Evolutionary conservation across 2,329 filamentous ascomycete species (phyloP), one percentile per base, ranked within the genome.

Genomic region (Raffaelea arxii): DNA sequence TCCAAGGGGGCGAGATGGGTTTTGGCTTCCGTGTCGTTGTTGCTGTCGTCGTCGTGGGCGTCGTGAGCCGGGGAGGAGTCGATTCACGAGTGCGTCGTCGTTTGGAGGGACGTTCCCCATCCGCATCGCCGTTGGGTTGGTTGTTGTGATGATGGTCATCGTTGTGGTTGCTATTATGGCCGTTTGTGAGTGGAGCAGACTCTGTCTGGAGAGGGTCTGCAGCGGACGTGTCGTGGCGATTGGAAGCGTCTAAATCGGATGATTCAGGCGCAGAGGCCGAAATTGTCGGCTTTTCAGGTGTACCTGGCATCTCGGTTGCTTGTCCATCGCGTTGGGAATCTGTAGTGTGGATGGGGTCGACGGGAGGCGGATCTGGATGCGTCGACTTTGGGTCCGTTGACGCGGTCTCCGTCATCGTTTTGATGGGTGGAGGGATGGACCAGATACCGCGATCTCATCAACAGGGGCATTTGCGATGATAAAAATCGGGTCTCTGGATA

Each of bases 1-100:
- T 97, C 92, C 92, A 98, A 21, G 92, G 92, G 54, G 92, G 92
- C 52, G 91, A 97, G 50, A 75, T 72, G 45, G 70, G 67, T 66
- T 82, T 70, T 16, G 61, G 57, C 58, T 64, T 58, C 51, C 70
- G 64, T n/a, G n/a, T n/a, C n/a, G n/a, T n/a, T n/a, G n/a, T n/a
- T n/a, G n/a, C n/a, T n/a, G n/a, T n/a, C n/a, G n/a, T n/a, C n/a
- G n/a, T n/a, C n/a, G n/a, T n/a, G n/a, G n/a, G n/a, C 51, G 69
- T 62, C 49, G 64, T 56, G 48, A 49, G 57, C 4, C 62, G 59
- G 1, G 52, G 49, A n/a, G 54, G 51, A 58, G 59, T 27, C 70
- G 68, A 22, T 67, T 74, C 51, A 62, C 67, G 69, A 25, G 77
- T 71, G 60, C 80, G 80, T 51, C 80, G 80, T 60, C 83, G 78